phyloP scores from a whole-genome alignment of 768 basidiomycete genomes.

The Sarcodon aspratus region DNA sequence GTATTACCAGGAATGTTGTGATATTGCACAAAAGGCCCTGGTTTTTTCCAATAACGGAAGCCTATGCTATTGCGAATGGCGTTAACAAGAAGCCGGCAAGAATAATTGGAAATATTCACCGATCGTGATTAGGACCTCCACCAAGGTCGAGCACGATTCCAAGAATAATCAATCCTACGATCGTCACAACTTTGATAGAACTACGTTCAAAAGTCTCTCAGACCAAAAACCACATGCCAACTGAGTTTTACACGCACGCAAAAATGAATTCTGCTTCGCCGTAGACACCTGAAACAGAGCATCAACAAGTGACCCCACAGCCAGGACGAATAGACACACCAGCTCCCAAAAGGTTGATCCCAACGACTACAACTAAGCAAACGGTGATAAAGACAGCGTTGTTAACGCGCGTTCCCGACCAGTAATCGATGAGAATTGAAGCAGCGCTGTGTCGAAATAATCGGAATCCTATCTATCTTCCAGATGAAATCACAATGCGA shows the following conservation, averaged over 20 bases:
- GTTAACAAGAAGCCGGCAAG: no score
- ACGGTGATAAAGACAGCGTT: constrained; percentile 42
- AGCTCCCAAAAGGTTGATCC: constrained; percentile 31
- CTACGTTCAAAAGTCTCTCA: constrained; percentile 12
- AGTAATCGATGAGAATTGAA: constrained; percentile 42
- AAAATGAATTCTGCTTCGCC: constrained; percentile 42
- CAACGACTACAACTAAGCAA: constrained; percentile 36
- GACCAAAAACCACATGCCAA: neutral
- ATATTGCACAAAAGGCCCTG: constrained; percentile 45
- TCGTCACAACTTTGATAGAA: constrained; percentile 42
- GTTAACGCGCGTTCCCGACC: constrained; percentile 33
- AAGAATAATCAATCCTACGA: constrained; percentile 31
- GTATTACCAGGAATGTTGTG: constrained; percentile 26
- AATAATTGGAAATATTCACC: neutral
- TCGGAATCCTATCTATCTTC: neutral
- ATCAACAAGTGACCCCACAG: neutral
- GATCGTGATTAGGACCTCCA: constrained; percentile 42
- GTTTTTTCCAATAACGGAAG: constrained; percentile 36
- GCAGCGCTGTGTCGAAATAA: constrained; percentile 23
- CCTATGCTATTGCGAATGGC: constrained; percentile 22
- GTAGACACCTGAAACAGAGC: constrained; percentile 20
- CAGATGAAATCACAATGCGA: neutral
- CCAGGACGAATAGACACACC: constrained; percentile 11
- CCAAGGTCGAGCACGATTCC: constrained; percentile 47
- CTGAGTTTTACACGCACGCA: constrained; percentile 18